phyloP scores from a whole-genome alignment of 2,329 filamentous ascomycete species.

The Fusarium robinianum region DNA sequence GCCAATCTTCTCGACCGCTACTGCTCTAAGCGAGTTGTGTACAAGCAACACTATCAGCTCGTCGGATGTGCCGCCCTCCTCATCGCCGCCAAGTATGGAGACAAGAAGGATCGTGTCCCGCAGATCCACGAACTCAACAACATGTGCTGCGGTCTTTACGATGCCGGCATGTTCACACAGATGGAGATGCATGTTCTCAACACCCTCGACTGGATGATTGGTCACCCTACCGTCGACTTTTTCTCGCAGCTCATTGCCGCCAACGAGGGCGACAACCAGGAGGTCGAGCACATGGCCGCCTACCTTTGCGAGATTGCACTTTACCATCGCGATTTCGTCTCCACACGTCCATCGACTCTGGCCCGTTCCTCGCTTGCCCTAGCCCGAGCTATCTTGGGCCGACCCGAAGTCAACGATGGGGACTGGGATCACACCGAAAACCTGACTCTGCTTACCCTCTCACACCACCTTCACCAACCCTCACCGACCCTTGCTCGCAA shows the following conservation, averaged over 20 bases:
- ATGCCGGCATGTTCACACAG: conserved; percentile 99
- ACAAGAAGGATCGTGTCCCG: conserved; percentile 98
- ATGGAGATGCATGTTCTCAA: conserved; percentile 99
- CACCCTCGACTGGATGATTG: conserved; percentile 94
- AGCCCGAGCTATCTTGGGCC: conserved; percentile 81
- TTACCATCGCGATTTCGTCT: conserved; percentile 97
- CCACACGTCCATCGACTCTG: conserved; percentile 87
- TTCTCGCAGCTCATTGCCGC: conserved; percentile 87
- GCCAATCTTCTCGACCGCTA: conserved; percentile 97
- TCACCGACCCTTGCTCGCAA: conserved; percentile 63
- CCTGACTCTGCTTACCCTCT: conserved; percentile 64
- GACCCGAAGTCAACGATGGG: conserved; percentile 73
- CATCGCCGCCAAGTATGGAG: conserved; percentile 97
- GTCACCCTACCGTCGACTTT: conserved; percentile 92
- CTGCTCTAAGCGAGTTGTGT: conserved; percentile 96
- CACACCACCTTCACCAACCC: conserved; percentile 62
- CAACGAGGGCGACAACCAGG: conserved; percentile 76
- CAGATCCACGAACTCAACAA: conserved; percentile 96
- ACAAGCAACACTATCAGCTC: conserved; percentile 98
- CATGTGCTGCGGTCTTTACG: conserved; percentile 98
- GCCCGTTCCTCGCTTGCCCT: conserved; percentile 85
- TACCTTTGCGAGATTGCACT: conserved; percentile 95
- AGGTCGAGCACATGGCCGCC: conserved; percentile 91
- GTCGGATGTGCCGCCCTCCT: conserved; percentile 95
- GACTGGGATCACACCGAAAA: conserved; percentile 79